Conservation (phyloP, 2,329 filamentous ascomycete species). For the Sclerotinia spermophila region DNA sequence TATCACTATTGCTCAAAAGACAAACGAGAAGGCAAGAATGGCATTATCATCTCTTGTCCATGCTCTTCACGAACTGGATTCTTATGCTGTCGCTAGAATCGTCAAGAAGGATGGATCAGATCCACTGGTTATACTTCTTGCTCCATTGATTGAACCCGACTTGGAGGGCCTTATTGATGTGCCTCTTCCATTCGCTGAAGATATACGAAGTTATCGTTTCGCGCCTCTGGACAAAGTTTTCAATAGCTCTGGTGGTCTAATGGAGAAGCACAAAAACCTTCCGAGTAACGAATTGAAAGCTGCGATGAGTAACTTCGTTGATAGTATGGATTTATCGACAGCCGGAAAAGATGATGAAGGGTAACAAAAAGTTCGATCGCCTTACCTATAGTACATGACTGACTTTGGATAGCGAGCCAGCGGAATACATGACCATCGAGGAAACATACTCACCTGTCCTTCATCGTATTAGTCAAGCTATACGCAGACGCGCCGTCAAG, state of each 20-base stretch:
- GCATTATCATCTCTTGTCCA: constrained; percentile 87
- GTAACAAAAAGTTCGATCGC: constrained; percentile 42
- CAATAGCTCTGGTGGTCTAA: constrained; percentile 76
- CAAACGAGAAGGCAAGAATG: constrained; percentile 76
- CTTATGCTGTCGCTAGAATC: constrained; percentile 80
- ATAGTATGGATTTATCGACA: constrained; percentile 81
- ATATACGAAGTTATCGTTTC: constrained; percentile 85
- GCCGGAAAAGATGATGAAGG: constrained; percentile 72
- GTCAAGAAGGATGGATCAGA: constrained; percentile 80
- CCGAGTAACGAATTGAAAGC: constrained; percentile 69
- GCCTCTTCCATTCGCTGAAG: constrained; percentile 88
- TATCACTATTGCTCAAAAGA: constrained; percentile 71
- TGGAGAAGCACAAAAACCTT: constrained; percentile 80
- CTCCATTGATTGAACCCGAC: constrained; percentile 72
- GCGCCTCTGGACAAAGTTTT: constrained; percentile 84
- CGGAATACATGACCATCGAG: constrained; percentile 73
- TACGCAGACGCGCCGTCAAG: constrained; percentile 76
- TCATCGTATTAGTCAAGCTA: constrained; percentile 84
- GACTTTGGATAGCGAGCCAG: constrained; percentile 41
- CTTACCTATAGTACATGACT: constrained; percentile 6
- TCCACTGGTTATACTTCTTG: constrained; percentile 72
- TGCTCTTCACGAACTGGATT: constrained; percentile 78
- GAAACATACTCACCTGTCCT: constrained; percentile 80
- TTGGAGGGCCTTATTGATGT: constrained; percentile 86
- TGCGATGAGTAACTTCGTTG: constrained; percentile 88